Base-by-base conservation (phyloP, 441 rosid species). In the Dalechampia spathulata region DNA sequence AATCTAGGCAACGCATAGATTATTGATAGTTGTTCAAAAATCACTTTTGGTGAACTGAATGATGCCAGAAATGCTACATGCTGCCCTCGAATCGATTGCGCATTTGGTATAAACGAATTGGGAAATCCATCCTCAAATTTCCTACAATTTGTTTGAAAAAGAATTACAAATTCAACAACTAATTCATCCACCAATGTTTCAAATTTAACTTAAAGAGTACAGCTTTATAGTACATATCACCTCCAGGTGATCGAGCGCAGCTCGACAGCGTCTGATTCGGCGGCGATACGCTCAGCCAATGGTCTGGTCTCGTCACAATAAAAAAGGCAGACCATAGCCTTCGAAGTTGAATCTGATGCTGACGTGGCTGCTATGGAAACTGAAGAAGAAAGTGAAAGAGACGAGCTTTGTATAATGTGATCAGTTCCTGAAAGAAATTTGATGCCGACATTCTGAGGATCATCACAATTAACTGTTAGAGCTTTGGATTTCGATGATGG, bases 61-160 rank as follows among this genome's bases (percentile, higher is more conserved):
- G 99, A 86, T 30, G 96, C 94, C 70, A 92, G 71, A 71, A 88
- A 92, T 2, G 99, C 96, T 0, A 92, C 99, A 32, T 85, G 83
- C 38, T 85, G 88, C 11, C 99, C 98, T 4, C 96, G 86, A 63
- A 92, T 85, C 36, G 86, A 96, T 21, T 83, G 88, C 38, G 98
- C 98, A 76, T 86, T 88, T 3, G 89, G 96, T 72, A 86, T 92
- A 74, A 88, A 92, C 67, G 88, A 71, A 70, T 92, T 78, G 10
- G 98, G 95, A 54, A 90, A 90, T 49, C 95, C 98, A 76, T 85
- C 96, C 7, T 75, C 95, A 66, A 90, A 90, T 45, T 72, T 85
- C 84, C 98, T 87, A 48, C 46, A 63, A 30, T 14, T 28, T 36
- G 34, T n/a, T 48, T n/a, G n/a, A n/a, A 52, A n/a, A n/a, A n/a